Base-by-base conservation (phyloP, 1,284 basidiomycete species). In the Cutaneotrichosporon mucoides region DNA sequence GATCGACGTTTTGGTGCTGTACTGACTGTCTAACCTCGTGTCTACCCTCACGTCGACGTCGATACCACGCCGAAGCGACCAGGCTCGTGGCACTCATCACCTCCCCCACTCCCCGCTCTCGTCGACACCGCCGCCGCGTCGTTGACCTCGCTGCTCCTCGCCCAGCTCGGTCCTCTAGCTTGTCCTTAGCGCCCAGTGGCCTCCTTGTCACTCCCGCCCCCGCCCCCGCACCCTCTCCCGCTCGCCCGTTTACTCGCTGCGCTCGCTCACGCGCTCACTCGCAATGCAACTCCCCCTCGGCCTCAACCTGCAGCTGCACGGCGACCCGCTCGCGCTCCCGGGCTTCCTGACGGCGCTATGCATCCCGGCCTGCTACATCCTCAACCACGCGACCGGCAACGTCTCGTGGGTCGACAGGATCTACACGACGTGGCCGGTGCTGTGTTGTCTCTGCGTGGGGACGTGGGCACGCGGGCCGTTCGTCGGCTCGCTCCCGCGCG, bases 391-490 rank as follows among this genome's bases (percentile, higher is more conserved):
- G 36, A 91, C 88, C 0, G 83, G 84, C 37, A 94, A 94, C 69
- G 88, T 90, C 50, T 89, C 87, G 6, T 90, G 92, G 76, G 90
- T 94, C 36, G 75, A 78, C 55, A 62, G 72, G 35, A 53, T 71
- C 15, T 90, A 88, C 87, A 88, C 88, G 0, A 85, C 92, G 70
- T 77, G 91, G 53, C 92, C 92, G 0, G 83, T 87, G 6, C 81
- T 92, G 16, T 92, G 92, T 73, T 84, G 86, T 0, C 83, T 84
- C 0, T 88, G 90, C 68, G 89, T 86, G 68, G 86, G 82, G 50
- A 71, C 72, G 2, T 80, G 80, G 61, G 79, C 84, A 82, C 66
- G 81, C 82, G 0, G 87, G 86, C 76, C 85, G 0, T 76, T 75
- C 72, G 71, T 79, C 46, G 77, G 79, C 11, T 74, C 83, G 10